Percentiles rank a stretch among this genome's conserved stretches.
Evolutionary conservation across 1,139 yeast species (phyloP).

Genomic region (Scheffersomyces titani): DNA sequence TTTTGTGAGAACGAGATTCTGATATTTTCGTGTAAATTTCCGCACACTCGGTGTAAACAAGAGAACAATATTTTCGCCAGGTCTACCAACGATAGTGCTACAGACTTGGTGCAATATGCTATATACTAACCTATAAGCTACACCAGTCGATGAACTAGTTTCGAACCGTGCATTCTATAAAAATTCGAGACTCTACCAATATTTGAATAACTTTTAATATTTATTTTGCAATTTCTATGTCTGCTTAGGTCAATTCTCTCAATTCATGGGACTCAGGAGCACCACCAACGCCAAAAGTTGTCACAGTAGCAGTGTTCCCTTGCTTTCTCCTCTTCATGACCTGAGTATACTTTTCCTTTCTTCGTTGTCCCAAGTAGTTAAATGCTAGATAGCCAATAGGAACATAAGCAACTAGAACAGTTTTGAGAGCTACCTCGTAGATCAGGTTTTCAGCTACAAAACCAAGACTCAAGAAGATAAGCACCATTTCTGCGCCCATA

Average conservation of each 20-base stretch:
- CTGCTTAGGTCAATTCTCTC: not conserved
- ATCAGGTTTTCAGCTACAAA: slow-evolving; percentile 37
- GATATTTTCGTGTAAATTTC: not conserved
- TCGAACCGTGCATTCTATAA: not conserved
- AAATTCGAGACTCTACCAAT: not conserved
- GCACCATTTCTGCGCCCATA: slow-evolving; percentile 51
- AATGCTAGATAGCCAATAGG: slow-evolving; percentile 42
- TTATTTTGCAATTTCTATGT: not conserved
- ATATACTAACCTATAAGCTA: not conserved
- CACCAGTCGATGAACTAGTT: not conserved
- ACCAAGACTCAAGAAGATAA: slow-evolving; percentile 51
- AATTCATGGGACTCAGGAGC: not conserved
- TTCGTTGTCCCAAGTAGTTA: slow-evolving; percentile 29
- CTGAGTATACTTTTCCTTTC: slow-evolving; percentile 21
- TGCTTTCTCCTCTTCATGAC: slow-evolving; percentile 24
- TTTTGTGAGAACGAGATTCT: not conserved
- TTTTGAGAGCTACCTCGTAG: slow-evolving; percentile 28
- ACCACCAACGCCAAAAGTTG: not conserved
- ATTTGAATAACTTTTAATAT: not conserved
- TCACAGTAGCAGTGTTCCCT: not conserved
- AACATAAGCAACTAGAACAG: slow-evolving; percentile 31
- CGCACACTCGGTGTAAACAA: not conserved
- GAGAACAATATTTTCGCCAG: not conserved
- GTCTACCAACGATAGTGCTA: not conserved
- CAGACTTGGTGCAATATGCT: not conserved